A percentile compares a stretch with the other conserved stretches of the same genome.
phyloP scores from a whole-genome alignment of 257 asterid genomes.

The Solanum okadae region DNA sequence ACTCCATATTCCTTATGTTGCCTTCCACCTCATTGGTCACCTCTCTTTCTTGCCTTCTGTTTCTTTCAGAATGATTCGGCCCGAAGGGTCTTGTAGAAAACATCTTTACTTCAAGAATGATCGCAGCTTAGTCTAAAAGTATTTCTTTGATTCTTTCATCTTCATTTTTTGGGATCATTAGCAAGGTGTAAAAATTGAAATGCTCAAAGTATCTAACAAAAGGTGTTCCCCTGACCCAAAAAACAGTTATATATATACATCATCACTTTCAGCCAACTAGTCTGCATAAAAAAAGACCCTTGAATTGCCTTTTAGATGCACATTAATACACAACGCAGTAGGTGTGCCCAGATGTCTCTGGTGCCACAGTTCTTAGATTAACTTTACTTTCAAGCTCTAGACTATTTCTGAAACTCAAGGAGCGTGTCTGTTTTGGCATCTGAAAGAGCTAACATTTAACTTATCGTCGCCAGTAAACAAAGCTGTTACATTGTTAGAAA shows the following conservation, averaged over 20 bases:
- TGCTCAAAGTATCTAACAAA: neutral
- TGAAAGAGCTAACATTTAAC: neutral
- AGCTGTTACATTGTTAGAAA: neutral
- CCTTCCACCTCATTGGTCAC: neutral
- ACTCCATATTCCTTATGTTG: neutral
- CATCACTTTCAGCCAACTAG: neutral
- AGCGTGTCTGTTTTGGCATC: neutral
- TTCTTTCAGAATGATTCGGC: neutral
- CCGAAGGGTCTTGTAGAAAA: neutral
- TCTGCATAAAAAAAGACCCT: neutral
- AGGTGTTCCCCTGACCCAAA: neutral
- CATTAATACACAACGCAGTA: neutral
- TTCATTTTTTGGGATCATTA: neutral
- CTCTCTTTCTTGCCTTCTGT: neutral
- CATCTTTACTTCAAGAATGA: neutral
- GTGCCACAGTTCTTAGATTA: neutral
- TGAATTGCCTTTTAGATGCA: neutral
- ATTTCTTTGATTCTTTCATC: neutral
- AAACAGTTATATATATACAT: neutral
- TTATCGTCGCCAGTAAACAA: neutral
- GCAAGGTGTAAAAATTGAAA: neutral
- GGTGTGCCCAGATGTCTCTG: neutral
- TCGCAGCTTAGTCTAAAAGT: neutral
- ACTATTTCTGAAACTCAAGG: neutral
- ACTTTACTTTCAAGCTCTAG: neutral